Evolutionary conservation across 306 rosid genomes (phyloP).

Genomic region (Rosa chinensis): DNA sequence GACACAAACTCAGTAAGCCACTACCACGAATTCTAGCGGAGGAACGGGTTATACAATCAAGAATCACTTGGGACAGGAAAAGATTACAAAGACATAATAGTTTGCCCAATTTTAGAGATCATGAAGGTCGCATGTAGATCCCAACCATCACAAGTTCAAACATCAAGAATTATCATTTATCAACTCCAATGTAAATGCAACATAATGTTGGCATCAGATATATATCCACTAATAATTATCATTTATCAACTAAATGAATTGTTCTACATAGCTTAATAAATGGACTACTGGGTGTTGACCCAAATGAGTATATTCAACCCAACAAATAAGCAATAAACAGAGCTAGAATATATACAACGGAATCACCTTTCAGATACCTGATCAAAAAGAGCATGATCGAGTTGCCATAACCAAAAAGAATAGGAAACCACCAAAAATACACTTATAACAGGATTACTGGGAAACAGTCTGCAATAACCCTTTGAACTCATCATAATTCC

Average conservation of each 20-base stretch:
- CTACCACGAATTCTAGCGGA: not conserved
- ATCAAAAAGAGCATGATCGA: slow-evolving; percentile 35
- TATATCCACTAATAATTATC: not conserved
- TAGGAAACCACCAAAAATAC: slow-evolving; percentile 13
- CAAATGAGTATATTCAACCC: not conserved
- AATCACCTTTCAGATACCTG: slow-evolving; percentile 5
- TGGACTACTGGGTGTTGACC: not conserved
- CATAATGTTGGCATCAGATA: not conserved
- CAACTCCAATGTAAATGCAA: not conserved
- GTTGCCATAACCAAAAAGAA: slow-evolving; percentile 24
- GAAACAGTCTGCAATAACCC: slow-evolving; percentile 62
- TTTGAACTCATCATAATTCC: slow-evolving; percentile 73
- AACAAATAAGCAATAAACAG: not conserved
- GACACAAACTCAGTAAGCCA: slow-evolving; percentile 16
- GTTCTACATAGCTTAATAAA: not conserved
- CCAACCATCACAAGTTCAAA: slow-evolving; percentile 4
- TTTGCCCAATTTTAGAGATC: not conserved
- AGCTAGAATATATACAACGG: not conserved
- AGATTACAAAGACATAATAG: not conserved
- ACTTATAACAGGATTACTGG: slow-evolving; percentile 38
- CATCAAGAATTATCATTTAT: not conserved
- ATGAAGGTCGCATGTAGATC: not conserved
- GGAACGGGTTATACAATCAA: not conserved
- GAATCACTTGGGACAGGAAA: not conserved
- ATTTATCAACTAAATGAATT: not conserved